A percentile compares a stretch with the other conserved stretches of the same genome.
Evolutionary conservation across 1,139 yeast genomes (phyloP).

Genomic region (Maudiozyma humilis): DNA sequence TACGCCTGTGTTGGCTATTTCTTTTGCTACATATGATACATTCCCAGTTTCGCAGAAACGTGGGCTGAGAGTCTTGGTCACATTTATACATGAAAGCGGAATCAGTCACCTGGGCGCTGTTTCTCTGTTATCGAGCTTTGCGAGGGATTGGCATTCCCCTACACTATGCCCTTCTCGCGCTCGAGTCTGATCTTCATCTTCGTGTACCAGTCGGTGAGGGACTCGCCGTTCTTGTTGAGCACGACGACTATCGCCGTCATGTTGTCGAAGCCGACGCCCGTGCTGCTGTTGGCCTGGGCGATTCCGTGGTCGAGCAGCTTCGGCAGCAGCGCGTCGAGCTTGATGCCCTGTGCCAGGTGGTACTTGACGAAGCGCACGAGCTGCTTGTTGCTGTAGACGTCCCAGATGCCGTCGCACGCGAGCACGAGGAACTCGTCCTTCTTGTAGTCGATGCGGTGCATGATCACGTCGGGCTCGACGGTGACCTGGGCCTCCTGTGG

Average conservation of each 20-base stretch:
- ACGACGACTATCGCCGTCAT: constrained; percentile 67
- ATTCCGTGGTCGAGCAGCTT: constrained; percentile 57
- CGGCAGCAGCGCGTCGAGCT: constrained; percentile 50
- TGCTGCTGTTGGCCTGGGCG: constrained; percentile 62
- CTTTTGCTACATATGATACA: neutral
- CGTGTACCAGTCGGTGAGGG: constrained; percentile 51
- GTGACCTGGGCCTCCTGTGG: constrained; percentile 41
- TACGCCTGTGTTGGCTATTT: too few species aligned
- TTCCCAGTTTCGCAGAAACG: neutral
- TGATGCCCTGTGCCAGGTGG: constrained; percentile 49
- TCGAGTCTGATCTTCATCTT: constrained; percentile 43
- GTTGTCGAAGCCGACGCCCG: constrained; percentile 75
- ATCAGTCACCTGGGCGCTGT: too few species aligned
- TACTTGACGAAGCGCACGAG: constrained; percentile 48
- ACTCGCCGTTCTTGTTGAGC: constrained; percentile 39
- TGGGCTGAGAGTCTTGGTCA: neutral
- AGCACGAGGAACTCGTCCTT: constrained; percentile 56
- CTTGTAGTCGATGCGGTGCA: constrained; percentile 40
- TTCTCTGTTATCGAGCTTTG: too few species aligned
- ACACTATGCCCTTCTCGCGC: constrained; percentile 37
- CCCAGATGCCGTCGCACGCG: constrained; percentile 82
- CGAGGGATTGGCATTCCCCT: too few species aligned
- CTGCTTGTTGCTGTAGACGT: constrained; percentile 56
- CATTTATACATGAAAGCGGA: too few species aligned
- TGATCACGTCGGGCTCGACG: constrained; percentile 61